Evolutionary conservation across 2,329 filamentous ascomycete genomes (phyloP).

Genomic region (Cercospora canescens): DNA sequence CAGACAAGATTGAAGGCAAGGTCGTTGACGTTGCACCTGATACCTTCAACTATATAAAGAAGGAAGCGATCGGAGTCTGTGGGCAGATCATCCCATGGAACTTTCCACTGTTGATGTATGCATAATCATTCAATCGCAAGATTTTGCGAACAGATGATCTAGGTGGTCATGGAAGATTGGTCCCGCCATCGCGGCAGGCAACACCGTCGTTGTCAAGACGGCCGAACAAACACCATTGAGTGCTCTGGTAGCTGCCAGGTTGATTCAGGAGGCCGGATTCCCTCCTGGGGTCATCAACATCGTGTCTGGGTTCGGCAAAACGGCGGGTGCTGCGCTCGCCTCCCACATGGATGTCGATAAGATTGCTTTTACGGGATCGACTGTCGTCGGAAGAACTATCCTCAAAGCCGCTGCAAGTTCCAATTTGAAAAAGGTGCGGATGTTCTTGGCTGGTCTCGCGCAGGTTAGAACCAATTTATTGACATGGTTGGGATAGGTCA

Average conservation of each 20-base stretch:
- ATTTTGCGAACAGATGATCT: too few species aligned
- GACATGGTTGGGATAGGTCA: too few species aligned
- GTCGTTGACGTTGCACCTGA: slow-evolving; percentile 76
- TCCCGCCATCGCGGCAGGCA: slow-evolving; percentile 70
- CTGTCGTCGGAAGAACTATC: slow-evolving; percentile 69
- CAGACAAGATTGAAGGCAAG: slow-evolving; percentile 89
- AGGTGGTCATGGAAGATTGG: slow-evolving; percentile 74
- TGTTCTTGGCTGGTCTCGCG: too few species aligned
- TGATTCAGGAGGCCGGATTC: slow-evolving; percentile 76
- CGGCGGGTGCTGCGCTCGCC: slow-evolving; percentile 74
- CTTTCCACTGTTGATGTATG: slow-evolving; percentile 29
- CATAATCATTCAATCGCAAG: too few species aligned
- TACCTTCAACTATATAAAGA: slow-evolving; percentile 80
- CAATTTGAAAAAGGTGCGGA: slow-evolving; percentile 82
- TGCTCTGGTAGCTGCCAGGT: slow-evolving; percentile 62
- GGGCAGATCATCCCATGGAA: slow-evolving; percentile 75
- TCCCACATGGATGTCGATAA: slow-evolving; percentile 81
- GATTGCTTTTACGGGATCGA: slow-evolving; percentile 80
- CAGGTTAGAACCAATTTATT: too few species aligned
- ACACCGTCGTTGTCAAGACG: slow-evolving; percentile 72
- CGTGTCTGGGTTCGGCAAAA: slow-evolving; percentile 74
- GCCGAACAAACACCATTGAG: slow-evolving; percentile 76
- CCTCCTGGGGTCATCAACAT: slow-evolving; percentile 70
- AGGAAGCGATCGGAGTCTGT: slow-evolving; percentile 68
- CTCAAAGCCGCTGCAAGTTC: slow-evolving; percentile 77